Conservation (phyloP, 2,329 filamentous ascomycete genomes). For the Pyrenophora seminiperda region DNA sequence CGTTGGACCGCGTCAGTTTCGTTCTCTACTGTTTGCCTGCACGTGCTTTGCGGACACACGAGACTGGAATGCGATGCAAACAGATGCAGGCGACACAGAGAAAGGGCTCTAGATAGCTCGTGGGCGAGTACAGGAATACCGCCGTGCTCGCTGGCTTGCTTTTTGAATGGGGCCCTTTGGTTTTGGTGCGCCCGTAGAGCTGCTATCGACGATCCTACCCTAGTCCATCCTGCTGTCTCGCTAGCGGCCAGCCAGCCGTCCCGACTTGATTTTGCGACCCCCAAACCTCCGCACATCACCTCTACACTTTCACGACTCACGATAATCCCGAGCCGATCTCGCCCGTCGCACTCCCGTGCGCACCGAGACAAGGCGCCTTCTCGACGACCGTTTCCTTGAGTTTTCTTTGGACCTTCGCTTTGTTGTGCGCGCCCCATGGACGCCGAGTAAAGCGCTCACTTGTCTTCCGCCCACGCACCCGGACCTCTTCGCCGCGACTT, state of each 20-base stretch:
- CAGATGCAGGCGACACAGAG: background rate
- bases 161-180: conserved; percentile 9
- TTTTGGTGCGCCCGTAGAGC: conserved; percentile 13
- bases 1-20: conserved; percentile 28
- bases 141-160: conserved; percentile 11
- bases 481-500: conserved; percentile 23
- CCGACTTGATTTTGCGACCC: conserved; percentile 21
- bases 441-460: conserved; percentile 24
- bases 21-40: conserved; percentile 13
- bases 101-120: background rate
- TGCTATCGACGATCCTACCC: conserved; percentile 19
- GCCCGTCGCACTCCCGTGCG: conserved; percentile 35
- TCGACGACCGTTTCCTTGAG: conserved; percentile 33
- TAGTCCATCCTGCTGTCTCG: conserved; percentile 12
- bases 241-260: conserved; percentile 18
- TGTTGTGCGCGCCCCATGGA: conserved; percentile 22
- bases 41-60: conserved; percentile 12
- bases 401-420: conserved; percentile 19
- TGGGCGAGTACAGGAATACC: conserved; percentile 3
- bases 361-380: conserved; percentile 17
- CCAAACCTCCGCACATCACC: conserved; percentile 23
- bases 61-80: conserved; percentile 10
- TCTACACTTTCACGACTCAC: conserved; percentile 31
- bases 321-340: conserved; percentile 28
- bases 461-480: conserved; percentile 29